These are phyloP conservation scores for Fusarium pseudograminearum DNA, from an alignment of 2,329 filamentous ascomycete genomes.

Conservation along the genomic window DNA sequence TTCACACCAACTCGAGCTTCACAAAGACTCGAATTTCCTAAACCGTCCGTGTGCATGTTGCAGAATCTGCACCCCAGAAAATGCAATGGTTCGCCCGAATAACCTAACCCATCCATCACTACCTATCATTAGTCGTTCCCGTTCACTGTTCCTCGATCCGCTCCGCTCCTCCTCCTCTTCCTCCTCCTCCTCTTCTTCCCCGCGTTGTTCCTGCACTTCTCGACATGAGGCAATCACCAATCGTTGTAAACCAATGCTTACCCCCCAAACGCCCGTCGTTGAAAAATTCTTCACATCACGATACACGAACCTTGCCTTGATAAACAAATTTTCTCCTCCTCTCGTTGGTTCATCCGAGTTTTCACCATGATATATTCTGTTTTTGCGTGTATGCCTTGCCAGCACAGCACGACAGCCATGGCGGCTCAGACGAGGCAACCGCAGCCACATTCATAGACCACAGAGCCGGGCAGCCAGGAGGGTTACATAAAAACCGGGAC, in stretches of 20 bases:
- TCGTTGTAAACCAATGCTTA: conserved; percentile 32
- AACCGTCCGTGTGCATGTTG: conserved; percentile 8
- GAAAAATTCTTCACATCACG: conserved; percentile 37
- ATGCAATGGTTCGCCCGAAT: conserved; percentile 28
- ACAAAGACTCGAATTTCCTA: neutral
- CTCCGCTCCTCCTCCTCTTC: conserved; percentile 29
- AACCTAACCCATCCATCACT: neutral
- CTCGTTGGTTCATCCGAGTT: conserved; percentile 10
- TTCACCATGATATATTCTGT: conserved; percentile 4
- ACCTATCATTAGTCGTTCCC: neutral
- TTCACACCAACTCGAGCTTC: conserved; percentile 9
- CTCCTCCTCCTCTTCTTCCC: neutral
- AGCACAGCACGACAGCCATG: conserved; percentile 28
- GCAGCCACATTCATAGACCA: conserved; percentile 7
- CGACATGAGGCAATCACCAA: conserved; percentile 32
- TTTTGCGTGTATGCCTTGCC: conserved; percentile 26
- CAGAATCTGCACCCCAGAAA: conserved; percentile 19
- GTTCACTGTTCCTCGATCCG: conserved; percentile 26
- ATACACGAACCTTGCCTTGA: conserved; percentile 6
- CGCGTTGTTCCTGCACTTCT: conserved; percentile 28
- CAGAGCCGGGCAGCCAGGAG: too few species aligned
- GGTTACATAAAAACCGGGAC: too few species aligned
- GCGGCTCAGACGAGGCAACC: conserved; percentile 36
- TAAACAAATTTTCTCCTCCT: conserved; percentile 1
- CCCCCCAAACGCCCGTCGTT: conserved; percentile 34